These are phyloP conservation scores for Prunella vulgaris DNA, from an alignment of 257 asterid genomes.

Conservation along the genomic window DNA sequence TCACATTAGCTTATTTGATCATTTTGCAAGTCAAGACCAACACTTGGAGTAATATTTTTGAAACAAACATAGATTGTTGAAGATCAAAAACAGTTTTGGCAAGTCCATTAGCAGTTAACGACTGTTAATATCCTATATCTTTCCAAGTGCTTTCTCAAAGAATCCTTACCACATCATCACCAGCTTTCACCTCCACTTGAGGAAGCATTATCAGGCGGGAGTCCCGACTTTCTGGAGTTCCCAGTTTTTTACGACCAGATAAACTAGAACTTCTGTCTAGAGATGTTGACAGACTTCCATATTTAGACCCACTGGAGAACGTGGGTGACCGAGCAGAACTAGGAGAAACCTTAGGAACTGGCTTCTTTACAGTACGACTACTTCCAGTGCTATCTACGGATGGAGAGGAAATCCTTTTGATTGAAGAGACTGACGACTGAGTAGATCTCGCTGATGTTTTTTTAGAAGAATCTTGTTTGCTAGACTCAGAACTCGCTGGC, in stretches of 20 bases:
- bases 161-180: conserved; percentile 84
- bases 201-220: conserved; percentile 93
- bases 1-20: conserved; percentile 10
- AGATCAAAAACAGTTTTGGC: background rate
- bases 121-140: background rate
- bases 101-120: background rate
- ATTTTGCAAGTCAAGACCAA: background rate
- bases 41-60: conserved; percentile 1
- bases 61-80: conserved; percentile 6
- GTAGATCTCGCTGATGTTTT: conserved; percentile 48
- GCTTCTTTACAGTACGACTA: conserved; percentile 52
- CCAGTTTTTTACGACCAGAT: conserved; percentile 59
- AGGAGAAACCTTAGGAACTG: conserved; percentile 44
- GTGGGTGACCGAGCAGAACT: conserved; percentile 49
- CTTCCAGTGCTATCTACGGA: conserved; percentile 68
- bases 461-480: conserved; percentile 47
- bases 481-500: conserved; percentile 53
- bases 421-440: conserved; percentile 47
- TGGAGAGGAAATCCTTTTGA: conserved; percentile 53
- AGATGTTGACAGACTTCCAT: conserved; percentile 49
- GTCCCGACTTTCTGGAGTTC: conserved; percentile 76
- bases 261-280: conserved; percentile 44
- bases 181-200: conserved; percentile 86
- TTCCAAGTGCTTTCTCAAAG: conserved; percentile 1
- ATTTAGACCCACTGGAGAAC: conserved; percentile 61